phyloP scores from a whole-genome alignment of 192 early-diverging fungal species.

The Rhizophagus clarus region DNA sequence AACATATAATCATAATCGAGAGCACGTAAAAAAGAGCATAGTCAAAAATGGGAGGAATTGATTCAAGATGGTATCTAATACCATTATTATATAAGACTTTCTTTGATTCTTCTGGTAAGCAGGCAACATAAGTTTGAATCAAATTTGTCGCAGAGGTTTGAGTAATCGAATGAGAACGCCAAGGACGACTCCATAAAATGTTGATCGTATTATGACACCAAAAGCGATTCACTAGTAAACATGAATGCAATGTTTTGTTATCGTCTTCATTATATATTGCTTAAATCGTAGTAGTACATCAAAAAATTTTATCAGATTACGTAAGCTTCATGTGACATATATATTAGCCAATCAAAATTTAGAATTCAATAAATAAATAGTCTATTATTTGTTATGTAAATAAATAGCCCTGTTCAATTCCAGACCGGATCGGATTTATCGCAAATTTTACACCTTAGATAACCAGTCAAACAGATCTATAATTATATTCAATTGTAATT shows the following conservation, averaged over 20 bases:
- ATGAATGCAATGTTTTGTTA: neutral
- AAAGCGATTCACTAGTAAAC: slow-evolving; percentile 8
- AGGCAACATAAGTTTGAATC: neutral
- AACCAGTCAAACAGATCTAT: too few relatives aligned
- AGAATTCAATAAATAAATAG: too few relatives aligned
- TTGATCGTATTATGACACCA: neutral
- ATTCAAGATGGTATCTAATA: neutral
- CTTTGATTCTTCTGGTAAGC: slow-evolving; percentile 12
- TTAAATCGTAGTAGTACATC: too few relatives aligned
- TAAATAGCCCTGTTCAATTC: too few relatives aligned
- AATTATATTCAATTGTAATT: too few relatives aligned
- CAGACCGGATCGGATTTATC: too few relatives aligned
- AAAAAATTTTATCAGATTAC: too few relatives aligned
- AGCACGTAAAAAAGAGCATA: neutral
- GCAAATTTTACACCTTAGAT: too few relatives aligned
- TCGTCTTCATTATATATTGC: neutral
- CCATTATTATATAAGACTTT: neutral
- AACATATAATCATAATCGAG: slow-evolving; percentile 2
- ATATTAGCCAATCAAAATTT: too few relatives aligned
- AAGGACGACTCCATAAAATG: slow-evolving; percentile 1
- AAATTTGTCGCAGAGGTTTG: neutral
- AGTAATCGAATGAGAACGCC: neutral
- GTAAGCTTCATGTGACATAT: too few relatives aligned
- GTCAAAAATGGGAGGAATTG: neutral
- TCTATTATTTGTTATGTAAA: too few relatives aligned